These are phyloP conservation scores for Psidium guajava DNA, from an alignment of 345 rosid species.

Conservation along the genomic window DNA sequence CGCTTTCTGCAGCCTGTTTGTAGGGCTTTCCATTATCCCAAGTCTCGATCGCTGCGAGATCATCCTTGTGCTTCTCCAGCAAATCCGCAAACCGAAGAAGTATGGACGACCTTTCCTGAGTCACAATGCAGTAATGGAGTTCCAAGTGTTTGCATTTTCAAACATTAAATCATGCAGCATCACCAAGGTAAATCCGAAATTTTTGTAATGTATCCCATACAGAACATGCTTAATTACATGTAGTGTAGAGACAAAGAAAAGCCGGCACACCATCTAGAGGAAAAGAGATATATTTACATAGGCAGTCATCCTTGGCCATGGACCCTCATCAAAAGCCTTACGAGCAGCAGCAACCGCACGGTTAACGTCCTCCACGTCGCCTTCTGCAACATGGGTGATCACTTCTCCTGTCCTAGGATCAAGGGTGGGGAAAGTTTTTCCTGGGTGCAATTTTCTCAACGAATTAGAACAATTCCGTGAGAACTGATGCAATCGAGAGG, in stretches of 20 bases:
- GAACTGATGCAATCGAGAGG: not conserved
- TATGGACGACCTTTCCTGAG: constrained; percentile 71
- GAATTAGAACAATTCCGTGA: not conserved
- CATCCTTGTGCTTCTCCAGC: constrained; percentile 69
- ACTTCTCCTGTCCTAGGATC: constrained; percentile 91
- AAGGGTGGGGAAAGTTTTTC: constrained; percentile 65
- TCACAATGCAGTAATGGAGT: not conserved
- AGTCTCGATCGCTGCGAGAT: constrained; percentile 73
- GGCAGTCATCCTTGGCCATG: constrained; percentile 95
- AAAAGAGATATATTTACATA: constrained; percentile 31
- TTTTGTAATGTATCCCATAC: not conserved
- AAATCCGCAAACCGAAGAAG: constrained; percentile 71
- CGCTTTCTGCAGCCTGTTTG: constrained; percentile 49
- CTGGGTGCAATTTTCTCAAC: constrained; percentile 3
- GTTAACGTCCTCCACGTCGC: constrained; percentile 71
- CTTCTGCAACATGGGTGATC: constrained; percentile 86
- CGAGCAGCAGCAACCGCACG: constrained; percentile 90
- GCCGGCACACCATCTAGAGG: not conserved
- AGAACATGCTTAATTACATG: not conserved
- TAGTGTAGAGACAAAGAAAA: not conserved
- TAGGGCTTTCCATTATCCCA: constrained; percentile 96
- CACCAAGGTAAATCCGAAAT: not conserved
- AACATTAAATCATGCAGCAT: not conserved
- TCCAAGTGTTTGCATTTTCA: not conserved
- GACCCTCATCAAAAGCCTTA: constrained; percentile 91